Evolutionary conservation across 257 asterid genomes (phyloP).

Genomic region (Solanum microdontum): DNA sequence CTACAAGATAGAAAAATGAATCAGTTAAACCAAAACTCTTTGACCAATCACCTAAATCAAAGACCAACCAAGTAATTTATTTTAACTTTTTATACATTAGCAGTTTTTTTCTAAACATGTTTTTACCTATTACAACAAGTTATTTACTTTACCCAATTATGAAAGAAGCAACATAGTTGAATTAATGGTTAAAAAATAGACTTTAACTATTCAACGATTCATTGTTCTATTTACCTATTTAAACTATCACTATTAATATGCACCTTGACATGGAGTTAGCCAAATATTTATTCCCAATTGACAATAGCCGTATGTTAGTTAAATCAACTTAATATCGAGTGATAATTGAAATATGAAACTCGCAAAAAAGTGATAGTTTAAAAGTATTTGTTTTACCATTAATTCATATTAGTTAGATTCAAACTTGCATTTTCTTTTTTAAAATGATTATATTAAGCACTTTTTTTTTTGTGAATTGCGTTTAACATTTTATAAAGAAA

Average conservation of each 20-base stretch:
- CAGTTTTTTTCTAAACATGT: background rate
- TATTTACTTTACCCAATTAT: background rate
- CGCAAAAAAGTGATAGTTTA: background rate
- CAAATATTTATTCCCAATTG: background rate
- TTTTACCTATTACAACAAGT: background rate
- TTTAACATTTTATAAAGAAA: background rate
- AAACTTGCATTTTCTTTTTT: background rate
- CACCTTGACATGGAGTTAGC: background rate
- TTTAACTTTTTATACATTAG: background rate
- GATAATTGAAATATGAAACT: background rate
- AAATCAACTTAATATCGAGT: background rate
- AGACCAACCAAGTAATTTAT: background rate
- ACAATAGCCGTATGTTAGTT: background rate
- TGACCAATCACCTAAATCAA: background rate
- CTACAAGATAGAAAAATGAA: background rate
- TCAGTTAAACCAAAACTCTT: background rate
- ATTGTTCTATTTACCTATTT: background rate
- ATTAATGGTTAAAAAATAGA: background rate
- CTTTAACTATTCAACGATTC: background rate
- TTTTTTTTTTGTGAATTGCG: background rate
- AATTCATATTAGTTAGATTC: background rate
- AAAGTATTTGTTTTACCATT: background rate
- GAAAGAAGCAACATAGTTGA: background rate
- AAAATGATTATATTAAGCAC: background rate
- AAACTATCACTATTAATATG: background rate